A percentile compares a stretch with the other conserved stretches of the same genome.
Conservation (phyloP, 2,329 filamentous ascomycete species). For the Beauveria sp. region DNA sequence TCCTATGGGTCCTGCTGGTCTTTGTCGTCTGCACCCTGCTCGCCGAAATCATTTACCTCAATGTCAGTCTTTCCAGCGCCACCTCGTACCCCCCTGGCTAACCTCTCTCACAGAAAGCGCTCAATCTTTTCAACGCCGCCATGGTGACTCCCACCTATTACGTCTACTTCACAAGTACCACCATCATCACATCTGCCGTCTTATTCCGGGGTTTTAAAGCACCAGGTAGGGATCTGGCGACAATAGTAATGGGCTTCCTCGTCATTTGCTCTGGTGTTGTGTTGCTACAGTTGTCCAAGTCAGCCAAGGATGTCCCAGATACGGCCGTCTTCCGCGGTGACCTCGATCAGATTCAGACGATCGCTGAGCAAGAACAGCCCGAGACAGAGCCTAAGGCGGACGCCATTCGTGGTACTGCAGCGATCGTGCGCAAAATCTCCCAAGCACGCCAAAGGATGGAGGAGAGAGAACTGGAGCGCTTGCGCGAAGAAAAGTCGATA, state of each 20-base stretch:
- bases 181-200: slow-evolving; percentile 87
- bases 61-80: slow-evolving; percentile 54
- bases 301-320: slow-evolving; percentile 93
- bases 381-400: slow-evolving; percentile 95
- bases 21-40: slow-evolving; percentile 86
- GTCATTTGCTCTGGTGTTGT: slow-evolving; percentile 91
- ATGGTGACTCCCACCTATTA: slow-evolving; percentile 98
- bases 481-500: slow-evolving; percentile 68
- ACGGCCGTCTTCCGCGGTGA: slow-evolving; percentile 86
- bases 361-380: slow-evolving; percentile 91
- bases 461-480: slow-evolving; percentile 65
- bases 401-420: slow-evolving; percentile 83
- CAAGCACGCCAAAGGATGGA: slow-evolving; percentile 69
- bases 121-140: slow-evolving; percentile 94
- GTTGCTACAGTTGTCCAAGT: slow-evolving; percentile 91
- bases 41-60: slow-evolving; percentile 91
- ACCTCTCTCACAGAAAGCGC: slow-evolving; percentile 70
- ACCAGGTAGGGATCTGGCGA: slow-evolving; percentile 69
- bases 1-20: slow-evolving; percentile 81
- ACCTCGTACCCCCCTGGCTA: slow-evolving; percentile 19
- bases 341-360: slow-evolving; percentile 88
- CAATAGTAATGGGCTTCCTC: slow-evolving; percentile 87
- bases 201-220: slow-evolving; percentile 93
- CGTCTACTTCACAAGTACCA: slow-evolving; percentile 93
- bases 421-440: slow-evolving; percentile 79